Base-by-base conservation (phyloP, 202 grass and related monocot species). In the Setaria viridis region DNA sequence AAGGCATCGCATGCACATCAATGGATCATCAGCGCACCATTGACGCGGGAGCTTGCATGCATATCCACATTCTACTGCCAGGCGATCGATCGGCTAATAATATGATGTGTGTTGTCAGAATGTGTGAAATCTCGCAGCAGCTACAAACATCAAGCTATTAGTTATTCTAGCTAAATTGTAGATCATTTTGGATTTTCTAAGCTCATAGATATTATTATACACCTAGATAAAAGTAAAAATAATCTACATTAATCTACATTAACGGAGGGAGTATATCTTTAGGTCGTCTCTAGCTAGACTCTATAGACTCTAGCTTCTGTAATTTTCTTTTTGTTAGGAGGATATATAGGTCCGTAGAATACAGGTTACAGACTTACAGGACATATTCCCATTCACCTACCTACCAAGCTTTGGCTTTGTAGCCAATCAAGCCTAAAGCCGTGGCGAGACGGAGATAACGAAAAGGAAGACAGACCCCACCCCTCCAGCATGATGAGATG, bases 351-450 rank as follows among this genome's bases (percentile, higher is more conserved):
- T 33, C 15, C 32, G 11, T 9, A 41, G 7, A 37, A 37, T 4
- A 69, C 9, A 59, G 56, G 6, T 25, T 25, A 25, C n/a, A n/a
- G n/a, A n/a, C n/a, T n/a, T 13, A n/a, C 55, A 70, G 17, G 35
- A 47, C 43, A 78, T 45, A 33, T 43, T 57, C 80, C n/a, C 2
- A 57, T 0, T 57, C 55, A 66, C 65, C 35, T 29, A 74, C 25
- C 64, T 48, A 84, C 12, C 78, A 41, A 49, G 11, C 64, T 78
- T 16, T 64, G 62, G 48, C 76, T 89, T 89, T 85, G 77, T 62
- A 80, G 87, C 82, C 82, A 85, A 85, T 85, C 77, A 81, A 85
- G 58, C 82, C 34, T 49, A 70, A 47, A 85, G 60, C 25, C 75
- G 73, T 73, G 11, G 80, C 50, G 79, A 64, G 17, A 78, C 13